phyloP scores from a whole-genome alignment of 805 yeast genomes.

The Candida coleopterorum region DNA sequence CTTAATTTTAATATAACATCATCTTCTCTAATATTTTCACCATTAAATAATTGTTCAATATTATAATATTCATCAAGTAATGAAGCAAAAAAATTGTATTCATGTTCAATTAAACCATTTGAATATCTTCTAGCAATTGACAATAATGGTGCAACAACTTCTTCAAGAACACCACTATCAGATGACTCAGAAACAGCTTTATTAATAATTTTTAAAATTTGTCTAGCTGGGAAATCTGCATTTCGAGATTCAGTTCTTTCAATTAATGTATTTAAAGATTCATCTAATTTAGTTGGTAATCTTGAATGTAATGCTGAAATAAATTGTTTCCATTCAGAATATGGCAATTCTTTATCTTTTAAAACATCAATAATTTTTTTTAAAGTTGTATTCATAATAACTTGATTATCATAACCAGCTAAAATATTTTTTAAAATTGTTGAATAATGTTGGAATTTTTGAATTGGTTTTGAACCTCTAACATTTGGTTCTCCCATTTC shows the following conservation, averaged over 20 bases:
- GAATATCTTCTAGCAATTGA: slow-evolving; percentile 66
- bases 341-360: slow-evolving; percentile 80
- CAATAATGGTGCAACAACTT: slow-evolving; percentile 66
- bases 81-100: slow-evolving; percentile 65
- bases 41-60: slow-evolving; percentile 75
- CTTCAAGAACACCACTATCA: slow-evolving; percentile 39
- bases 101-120: slow-evolving; percentile 80
- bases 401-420: slow-evolving; percentile 92
- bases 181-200: slow-evolving; percentile 48
- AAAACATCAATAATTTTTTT: slow-evolving; percentile 66
- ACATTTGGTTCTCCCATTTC: slow-evolving; percentile 79
- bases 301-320: slow-evolving; percentile 91
- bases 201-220: slow-evolving; percentile 64
- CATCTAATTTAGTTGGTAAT: slow-evolving; percentile 73
- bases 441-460: slow-evolving; percentile 58
- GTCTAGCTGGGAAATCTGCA: slow-evolving; percentile 93
- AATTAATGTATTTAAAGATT: slow-evolving; percentile 56
- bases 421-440: slow-evolving; percentile 72
- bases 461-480: slow-evolving; percentile 79
- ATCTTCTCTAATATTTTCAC: slow-evolving; percentile 75
- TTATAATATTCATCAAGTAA: slow-evolving; percentile 69
- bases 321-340: slow-evolving; percentile 83
- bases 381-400: slow-evolving; percentile 81
- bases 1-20: slow-evolving; percentile 83
- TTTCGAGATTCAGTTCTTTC: slow-evolving; percentile 60